Percentiles rank a stretch among this genome's conserved stretches.
Evolutionary conservation across 2,329 filamentous ascomycete genomes (phyloP).

Genomic region (Diatrype stigma): DNA sequence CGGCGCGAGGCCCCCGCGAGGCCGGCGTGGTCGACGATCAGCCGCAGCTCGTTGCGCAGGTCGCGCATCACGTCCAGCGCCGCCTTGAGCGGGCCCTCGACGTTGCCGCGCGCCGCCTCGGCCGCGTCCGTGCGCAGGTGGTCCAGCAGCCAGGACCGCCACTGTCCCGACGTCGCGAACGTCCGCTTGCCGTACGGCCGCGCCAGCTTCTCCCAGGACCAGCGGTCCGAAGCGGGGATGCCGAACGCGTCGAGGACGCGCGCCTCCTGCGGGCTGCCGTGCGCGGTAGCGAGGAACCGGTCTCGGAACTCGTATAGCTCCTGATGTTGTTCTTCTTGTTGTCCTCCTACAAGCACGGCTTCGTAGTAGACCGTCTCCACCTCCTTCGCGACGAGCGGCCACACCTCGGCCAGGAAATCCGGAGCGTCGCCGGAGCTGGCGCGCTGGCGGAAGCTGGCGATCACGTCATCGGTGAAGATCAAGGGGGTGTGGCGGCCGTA

Average conservation of each 20-base stretch:
- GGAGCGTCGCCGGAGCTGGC: conserved; percentile 6
- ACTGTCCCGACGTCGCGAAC: conserved; percentile 3
- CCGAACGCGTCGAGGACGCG: conserved; percentile 7
- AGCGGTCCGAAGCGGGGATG: conserved; percentile 6
- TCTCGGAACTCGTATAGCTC: conserved; percentile 7
- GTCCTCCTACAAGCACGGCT: not conserved
- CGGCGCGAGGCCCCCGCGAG: conserved; percentile 9
- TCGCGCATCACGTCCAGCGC: conserved; percentile 15
- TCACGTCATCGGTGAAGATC: conserved; percentile 8
- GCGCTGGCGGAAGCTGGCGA: conserved; percentile 6
- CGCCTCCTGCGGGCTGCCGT: conserved; percentile 3
- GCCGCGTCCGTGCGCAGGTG: conserved; percentile 7
- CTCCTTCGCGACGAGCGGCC: conserved; percentile 12
- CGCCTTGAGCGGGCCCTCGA: conserved; percentile 11
- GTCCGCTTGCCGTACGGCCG: conserved; percentile 4
- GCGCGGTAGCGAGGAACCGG: conserved; percentile 4
- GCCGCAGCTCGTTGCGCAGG: conserved; percentile 14
- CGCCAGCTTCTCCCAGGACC: conserved; percentile 10
- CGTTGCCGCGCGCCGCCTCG: conserved; percentile 10
- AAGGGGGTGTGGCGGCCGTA: conserved; percentile 7
- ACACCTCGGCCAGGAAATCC: conserved; percentile 10
- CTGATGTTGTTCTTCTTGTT: not conserved
- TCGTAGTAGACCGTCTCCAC: conserved; percentile 14
- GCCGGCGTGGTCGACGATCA: conserved; percentile 13
- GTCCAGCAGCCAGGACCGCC: conserved; percentile 6